These are phyloP conservation scores for Chaetomidium leptoderma DNA, from an alignment of 495 filamentous ascomycete genomes.

Conservation along the genomic window DNA sequence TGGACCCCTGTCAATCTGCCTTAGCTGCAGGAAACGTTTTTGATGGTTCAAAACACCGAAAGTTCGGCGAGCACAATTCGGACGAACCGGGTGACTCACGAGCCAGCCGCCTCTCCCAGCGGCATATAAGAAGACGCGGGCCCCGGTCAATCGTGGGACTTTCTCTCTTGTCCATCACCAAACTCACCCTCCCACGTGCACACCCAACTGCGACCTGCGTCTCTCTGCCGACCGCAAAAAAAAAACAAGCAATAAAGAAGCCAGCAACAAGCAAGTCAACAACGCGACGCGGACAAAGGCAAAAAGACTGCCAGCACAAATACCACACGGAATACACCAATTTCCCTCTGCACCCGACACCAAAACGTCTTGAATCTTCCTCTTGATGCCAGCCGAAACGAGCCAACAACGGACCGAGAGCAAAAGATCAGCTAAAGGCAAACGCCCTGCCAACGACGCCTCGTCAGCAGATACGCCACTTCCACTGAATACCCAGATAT, in stretches of 20 bases:
- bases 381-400: background rate
- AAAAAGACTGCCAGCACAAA: too few relatives aligned
- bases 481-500: background rate
- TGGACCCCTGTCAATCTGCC: background rate
- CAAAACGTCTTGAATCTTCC: too few relatives aligned
- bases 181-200: background rate
- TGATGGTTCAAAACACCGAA: background rate
- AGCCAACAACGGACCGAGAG: background rate
- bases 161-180: constrained; percentile 1
- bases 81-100: constrained; percentile 1
- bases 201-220: constrained; percentile 17
- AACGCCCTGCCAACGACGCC: background rate
- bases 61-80: background rate
- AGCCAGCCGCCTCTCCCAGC: background rate
- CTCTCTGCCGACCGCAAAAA: background rate
- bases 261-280: too few relatives aligned
- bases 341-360: too few relatives aligned
- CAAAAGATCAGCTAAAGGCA: background rate
- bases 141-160: constrained; percentile 11
- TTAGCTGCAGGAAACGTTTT: background rate
- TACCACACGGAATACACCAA: too few relatives aligned
- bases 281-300: too few relatives aligned
- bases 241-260: too few relatives aligned
- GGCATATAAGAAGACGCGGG: background rate
- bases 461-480: background rate